Evolutionary conservation across 1,284 basidiomycete species (phyloP), one percentile per base, ranked within the genome.

Genomic region (Sporisorium scitamineum): DNA sequence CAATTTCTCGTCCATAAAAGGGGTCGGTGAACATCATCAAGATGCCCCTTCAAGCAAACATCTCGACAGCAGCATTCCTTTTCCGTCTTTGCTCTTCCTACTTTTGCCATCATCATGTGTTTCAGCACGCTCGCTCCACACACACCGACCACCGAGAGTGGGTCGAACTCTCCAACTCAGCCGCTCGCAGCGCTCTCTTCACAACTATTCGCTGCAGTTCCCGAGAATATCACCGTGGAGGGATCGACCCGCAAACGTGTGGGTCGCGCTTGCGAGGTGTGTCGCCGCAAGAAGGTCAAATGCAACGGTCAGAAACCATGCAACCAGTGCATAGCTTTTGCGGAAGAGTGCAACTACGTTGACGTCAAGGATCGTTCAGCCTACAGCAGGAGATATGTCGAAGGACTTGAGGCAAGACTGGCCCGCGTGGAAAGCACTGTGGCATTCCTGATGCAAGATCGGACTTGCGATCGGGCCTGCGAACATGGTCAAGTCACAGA

Each of bases 281-380:
- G 77, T 31, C 69, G 77, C 11, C 69, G 77, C 50, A 79, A 79
- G 16, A 79, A 79, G 57, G 75, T 79, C 68, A 74, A 75, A 53
- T 79, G 78, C 53, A 76, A 78, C 31, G 78, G 78, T n/a, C 54
- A 69, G 18, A 78, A 72, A 32, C 74, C 74, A 0, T 79, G 78
- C 54, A 63, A 54, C 41, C 68, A 75, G 20, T 79, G 78, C 67
- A 63, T 67, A 16, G 67, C 67, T 20, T 77, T 72, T 39, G 69
- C 55, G 1, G 76, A 74, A 26, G 61, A 69, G 9, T 80, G 78
- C 54, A 55, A 53, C 57, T 80, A 78, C 32, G 72, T 70, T 62
- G 72, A 74, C 11, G 63, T 69, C 39, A 66, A 66, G 27, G 75
- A 78, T 52, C 60, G 72, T 0, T 68, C 68, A 11, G 75, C 75